Percentiles rank a stretch among this genome's conserved stretches.
Conservation (phyloP, 2,329 filamentous ascomycete species). For the Penicillium expansum region DNA sequence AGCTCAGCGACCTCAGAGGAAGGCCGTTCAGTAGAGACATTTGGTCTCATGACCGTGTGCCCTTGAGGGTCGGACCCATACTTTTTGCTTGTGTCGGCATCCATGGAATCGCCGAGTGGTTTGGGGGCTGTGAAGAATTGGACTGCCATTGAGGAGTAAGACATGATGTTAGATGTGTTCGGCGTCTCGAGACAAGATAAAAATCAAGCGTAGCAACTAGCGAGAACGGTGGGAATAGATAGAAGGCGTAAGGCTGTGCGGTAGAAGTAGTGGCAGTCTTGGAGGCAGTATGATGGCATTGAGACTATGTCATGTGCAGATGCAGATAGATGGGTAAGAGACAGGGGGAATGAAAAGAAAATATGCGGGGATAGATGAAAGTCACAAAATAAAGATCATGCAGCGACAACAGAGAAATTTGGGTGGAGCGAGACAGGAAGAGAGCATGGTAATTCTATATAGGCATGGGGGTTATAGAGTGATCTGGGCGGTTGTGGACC, state of each 20-base stretch:
- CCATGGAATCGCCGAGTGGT: conserved; percentile 69
- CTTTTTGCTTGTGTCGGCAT: conserved; percentile 27
- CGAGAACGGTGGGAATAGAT: conserved; percentile 75
- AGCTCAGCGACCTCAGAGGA: conserved; percentile 10
- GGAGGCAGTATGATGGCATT: conserved; percentile 78
- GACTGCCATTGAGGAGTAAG: conserved; percentile 61
- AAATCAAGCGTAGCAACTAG: conserved; percentile 63
- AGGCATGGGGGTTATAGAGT: neutral
- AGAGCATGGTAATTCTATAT: conserved; percentile 5
- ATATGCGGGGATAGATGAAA: neutral
- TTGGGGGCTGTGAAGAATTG: conserved; percentile 69
- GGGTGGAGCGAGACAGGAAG: neutral
- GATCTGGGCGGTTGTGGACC: neutral
- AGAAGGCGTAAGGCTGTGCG: conserved; percentile 83
- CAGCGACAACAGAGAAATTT: neutral
- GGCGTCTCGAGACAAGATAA: neutral
- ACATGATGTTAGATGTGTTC: conserved; percentile 54
- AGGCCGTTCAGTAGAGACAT: conserved; percentile 11
- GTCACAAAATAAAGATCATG: neutral
- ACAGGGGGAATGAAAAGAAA: neutral
- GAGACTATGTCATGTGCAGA: conserved; percentile 45
- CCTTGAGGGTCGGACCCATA: conserved; percentile 9
- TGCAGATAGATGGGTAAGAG: conserved; percentile 9
- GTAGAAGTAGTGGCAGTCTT: conserved; percentile 93
- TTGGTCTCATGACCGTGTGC: conserved; percentile 27